These are phyloP conservation scores for Bipolaris oryzae DNA, from an alignment of 2,329 filamentous ascomycete genomes.

Conservation along the genomic window DNA sequence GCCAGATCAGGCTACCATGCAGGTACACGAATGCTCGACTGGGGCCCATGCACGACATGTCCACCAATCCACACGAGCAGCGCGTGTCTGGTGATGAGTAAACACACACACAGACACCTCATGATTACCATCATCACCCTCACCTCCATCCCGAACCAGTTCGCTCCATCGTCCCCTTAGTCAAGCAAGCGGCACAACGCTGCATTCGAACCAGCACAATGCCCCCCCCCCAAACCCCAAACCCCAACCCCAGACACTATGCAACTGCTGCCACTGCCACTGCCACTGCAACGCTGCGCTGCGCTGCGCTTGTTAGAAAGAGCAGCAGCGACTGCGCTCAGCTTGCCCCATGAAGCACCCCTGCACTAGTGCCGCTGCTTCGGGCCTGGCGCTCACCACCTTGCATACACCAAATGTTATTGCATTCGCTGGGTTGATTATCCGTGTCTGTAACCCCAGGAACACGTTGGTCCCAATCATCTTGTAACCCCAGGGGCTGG, in stretches of 20 bases:
- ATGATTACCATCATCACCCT: neutral
- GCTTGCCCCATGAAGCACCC: slow-evolving; percentile 19
- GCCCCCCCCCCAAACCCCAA: too few species aligned
- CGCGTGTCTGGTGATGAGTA: slow-evolving; percentile 18
- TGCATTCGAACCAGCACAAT: neutral
- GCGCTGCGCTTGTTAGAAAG: too few species aligned
- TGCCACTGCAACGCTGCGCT: too few species aligned
- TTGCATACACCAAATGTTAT: slow-evolving; percentile 7
- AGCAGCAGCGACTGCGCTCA: slow-evolving; percentile 9
- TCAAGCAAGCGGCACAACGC: neutral
- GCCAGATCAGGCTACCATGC: slow-evolving; percentile 15
- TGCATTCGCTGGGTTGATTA: slow-evolving; percentile 11
- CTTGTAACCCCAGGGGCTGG: slow-evolving; percentile 6
- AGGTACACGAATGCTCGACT: slow-evolving; percentile 17
- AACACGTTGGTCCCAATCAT: slow-evolving; percentile 9
- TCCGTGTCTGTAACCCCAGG: slow-evolving; percentile 7
- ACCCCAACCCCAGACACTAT: neutral
- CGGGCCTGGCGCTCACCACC: slow-evolving; percentile 9
- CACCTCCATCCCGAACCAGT: neutral
- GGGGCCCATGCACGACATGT: slow-evolving; percentile 5
- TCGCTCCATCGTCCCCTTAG: neutral
- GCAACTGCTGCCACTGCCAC: neutral
- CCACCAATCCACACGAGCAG: slow-evolving; percentile 18
- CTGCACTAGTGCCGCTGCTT: slow-evolving; percentile 17
- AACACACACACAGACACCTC: neutral